A percentile compares a stretch with the other conserved stretches of the same genome.
phyloP scores from a whole-genome alignment of 257 asterid species.

The Salvia hispanica region DNA sequence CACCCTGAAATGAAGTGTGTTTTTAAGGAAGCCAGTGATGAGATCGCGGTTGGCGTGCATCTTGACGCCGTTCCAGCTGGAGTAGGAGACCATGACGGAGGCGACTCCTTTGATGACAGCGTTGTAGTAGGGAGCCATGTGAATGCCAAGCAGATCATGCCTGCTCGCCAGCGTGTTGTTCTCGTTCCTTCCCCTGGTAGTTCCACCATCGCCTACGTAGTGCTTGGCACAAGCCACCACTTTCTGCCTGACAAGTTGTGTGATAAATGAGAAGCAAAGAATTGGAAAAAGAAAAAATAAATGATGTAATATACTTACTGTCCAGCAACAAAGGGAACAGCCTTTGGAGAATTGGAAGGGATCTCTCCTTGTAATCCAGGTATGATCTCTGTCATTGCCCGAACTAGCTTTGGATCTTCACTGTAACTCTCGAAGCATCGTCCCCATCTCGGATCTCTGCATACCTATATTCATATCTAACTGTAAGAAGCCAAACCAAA shows the following conservation, averaged over 20 bases:
- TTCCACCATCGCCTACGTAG: constrained; percentile 81
- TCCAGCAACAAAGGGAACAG: too few species aligned
- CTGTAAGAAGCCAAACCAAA: too few species aligned
- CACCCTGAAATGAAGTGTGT: constrained; percentile 54
- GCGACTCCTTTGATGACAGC: constrained; percentile 66
- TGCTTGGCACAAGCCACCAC: constrained; percentile 70
- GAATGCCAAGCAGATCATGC: constrained; percentile 55
- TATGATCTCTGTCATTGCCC: too few species aligned
- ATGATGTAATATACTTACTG: too few species aligned
- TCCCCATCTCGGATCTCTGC: too few species aligned
- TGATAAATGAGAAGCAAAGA: too few species aligned
- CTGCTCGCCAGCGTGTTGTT: constrained; percentile 50
- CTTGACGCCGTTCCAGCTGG: constrained; percentile 73
- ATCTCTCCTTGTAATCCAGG: too few species aligned
- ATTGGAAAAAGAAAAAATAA: too few species aligned
- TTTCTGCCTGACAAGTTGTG: constrained; percentile 29
- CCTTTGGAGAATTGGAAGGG: too few species aligned
- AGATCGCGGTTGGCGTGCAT: constrained; percentile 73
- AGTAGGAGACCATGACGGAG: constrained; percentile 68
- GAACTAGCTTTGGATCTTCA: too few species aligned
- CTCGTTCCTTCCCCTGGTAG: constrained; percentile 63
- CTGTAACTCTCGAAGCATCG: too few species aligned
- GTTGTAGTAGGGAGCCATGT: constrained; percentile 61
- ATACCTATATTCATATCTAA: too few species aligned
- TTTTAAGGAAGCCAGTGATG: constrained; percentile 65